These are phyloP conservation scores for Cyathus striatus DNA, from an alignment of 768 basidiomycete species.

Conservation along the genomic window DNA sequence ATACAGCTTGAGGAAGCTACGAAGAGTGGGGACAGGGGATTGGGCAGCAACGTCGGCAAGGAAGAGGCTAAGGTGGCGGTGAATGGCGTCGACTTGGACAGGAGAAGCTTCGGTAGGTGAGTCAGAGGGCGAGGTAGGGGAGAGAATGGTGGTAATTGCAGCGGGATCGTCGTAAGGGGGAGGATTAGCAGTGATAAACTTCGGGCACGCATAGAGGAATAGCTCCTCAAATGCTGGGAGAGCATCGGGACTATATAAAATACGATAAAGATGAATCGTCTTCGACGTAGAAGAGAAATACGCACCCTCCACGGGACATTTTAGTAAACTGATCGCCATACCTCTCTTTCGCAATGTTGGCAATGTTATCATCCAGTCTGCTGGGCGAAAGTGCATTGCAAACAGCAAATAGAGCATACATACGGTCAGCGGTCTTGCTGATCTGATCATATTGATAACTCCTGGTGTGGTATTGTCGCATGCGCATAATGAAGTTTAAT, in stretches of 20 bases:
- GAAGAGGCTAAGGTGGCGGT: conserved; percentile 83
- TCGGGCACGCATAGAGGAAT: conserved; percentile 91
- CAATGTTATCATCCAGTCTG: conserved; percentile 90
- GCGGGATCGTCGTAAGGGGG: conserved; percentile 86
- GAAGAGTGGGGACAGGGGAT: conserved; percentile 74
- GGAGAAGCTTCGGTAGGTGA: conserved; percentile 22
- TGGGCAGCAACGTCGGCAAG: conserved; percentile 75
- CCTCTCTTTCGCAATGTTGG: conserved; percentile 87
- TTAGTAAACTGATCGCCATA: conserved; percentile 89
- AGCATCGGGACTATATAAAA: conserved; percentile 37
- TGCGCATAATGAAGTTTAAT: conserved; percentile 92
- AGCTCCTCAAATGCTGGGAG: conserved; percentile 85
- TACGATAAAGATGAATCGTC: not conserved
- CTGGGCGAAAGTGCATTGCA: conserved; percentile 92
- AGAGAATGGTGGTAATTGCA: conserved; percentile 47
- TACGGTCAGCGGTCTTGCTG: conserved; percentile 95
- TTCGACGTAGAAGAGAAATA: not conserved
- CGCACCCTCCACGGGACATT: conserved; percentile 74
- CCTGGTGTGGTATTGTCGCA: conserved; percentile 94
- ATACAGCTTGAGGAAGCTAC: conserved; percentile 93
- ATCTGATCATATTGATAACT: conserved; percentile 99
- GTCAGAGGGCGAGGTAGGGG: conserved; percentile 29
- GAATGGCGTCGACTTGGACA: conserved; percentile 62
- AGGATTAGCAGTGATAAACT: conserved; percentile 92
- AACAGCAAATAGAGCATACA: conserved; percentile 94